phyloP scores from a whole-genome alignment of 1,284 basidiomycete genomes.

The Cutaneotrichosporon sp. region DNA sequence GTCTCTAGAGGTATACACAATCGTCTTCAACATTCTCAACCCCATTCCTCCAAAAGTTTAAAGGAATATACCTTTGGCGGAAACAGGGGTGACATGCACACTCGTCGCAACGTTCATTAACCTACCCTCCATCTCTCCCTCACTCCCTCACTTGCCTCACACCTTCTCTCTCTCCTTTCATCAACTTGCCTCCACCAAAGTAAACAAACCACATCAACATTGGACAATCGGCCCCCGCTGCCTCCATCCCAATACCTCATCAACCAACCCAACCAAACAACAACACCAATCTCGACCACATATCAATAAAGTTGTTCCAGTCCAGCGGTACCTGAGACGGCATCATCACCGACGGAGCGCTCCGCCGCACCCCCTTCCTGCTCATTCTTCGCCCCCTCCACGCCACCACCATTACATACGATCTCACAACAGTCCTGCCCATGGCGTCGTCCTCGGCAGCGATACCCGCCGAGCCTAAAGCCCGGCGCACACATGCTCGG shows the following conservation, averaged over 20 bases:
- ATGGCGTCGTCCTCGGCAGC: constrained; percentile 10
- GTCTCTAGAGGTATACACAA: too few species aligned
- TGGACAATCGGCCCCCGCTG: too few species aligned
- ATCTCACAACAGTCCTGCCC: background rate
- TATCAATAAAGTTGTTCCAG: background rate
- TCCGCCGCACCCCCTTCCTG: background rate
- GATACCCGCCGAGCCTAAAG: constrained; percentile 25
- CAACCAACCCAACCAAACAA: background rate
- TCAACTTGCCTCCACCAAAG: background rate
- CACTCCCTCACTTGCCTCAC: background rate
- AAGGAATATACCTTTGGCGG: background rate
- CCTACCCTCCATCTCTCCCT: background rate
- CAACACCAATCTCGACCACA: background rate
- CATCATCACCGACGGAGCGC: background rate
- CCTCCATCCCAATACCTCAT: too few species aligned
- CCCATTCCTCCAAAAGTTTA: background rate
- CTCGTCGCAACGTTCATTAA: background rate
- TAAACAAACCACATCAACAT: background rate
- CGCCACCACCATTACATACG: constrained; percentile 9
- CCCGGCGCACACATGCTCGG: constrained; percentile 47
- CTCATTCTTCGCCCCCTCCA: background rate
- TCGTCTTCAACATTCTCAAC: background rate
- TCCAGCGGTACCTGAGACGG: background rate
- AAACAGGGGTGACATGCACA: background rate
- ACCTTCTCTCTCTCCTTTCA: background rate